Base-by-base conservation (phyloP, 345 rosid genomes). In the Populus pruinosa region DNA sequence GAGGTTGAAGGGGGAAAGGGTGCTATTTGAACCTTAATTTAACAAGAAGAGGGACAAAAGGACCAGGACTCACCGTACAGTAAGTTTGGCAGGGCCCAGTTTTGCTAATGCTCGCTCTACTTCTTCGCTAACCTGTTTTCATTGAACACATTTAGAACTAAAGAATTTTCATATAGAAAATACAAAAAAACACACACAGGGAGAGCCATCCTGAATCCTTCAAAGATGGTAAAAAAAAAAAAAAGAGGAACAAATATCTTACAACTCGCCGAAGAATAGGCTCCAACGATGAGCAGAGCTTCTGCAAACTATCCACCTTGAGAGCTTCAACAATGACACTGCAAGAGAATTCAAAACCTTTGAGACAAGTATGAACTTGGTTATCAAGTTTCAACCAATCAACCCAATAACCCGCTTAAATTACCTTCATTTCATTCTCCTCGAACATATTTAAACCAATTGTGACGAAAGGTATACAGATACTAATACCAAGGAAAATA, bases 261-360 rank as follows among this genome's bases (percentile, higher is more conserved):
- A 82, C 85, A 67, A 82, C 82, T 71, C 79, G 72, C 39, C 85
- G 76, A 35, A 82, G 79, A 82, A 82, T 61, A 56, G 85, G 85
- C 79, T 82, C 85, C 67, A 82, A 67, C 6, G 82, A 82, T 1
- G 85, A 78, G 79, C 85, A 82, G 35, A 82, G 82, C 53, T 78
- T 82, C 77, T 82, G 85, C 79, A 82, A 75, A 44, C 79, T 78
- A 76, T 82, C 85, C 55, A 74, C 85, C 77, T 78, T 82, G 20
- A 82, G 76, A 67, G 85, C 85, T 78, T 82, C 85, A 65, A 82
- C 82, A 49, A 82, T 82, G 41, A 82, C 85, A 67, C 85, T 82
- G 76, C 82, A 82, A 44, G 53, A 16, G 33, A 55, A 68, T 20
- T 73, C 39, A 36, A 66, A 71, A 55, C 64, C 63, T 59, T n/a